Percentiles rank a stretch among this genome's conserved stretches.
Conservation (phyloP, 1,284 basidiomycete species). For the Cystobasidiaceae sp. region DNA sequence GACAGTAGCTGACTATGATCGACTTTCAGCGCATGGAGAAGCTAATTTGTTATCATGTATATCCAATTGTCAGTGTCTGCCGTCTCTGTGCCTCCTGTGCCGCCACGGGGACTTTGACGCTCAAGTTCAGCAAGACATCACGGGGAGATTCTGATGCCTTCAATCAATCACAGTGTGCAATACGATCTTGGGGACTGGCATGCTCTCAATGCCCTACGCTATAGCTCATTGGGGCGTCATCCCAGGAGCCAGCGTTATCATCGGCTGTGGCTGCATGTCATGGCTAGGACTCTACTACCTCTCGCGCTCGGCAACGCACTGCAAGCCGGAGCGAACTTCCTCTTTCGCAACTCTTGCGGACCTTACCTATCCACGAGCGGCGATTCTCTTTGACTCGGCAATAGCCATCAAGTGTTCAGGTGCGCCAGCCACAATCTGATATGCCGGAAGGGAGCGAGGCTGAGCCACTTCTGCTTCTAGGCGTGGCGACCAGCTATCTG, state of each 20-base stretch:
- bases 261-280: conserved; percentile 74
- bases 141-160: background rate
- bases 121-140: background rate
- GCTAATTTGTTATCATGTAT: conserved; percentile 27
- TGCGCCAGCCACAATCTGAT: conserved; percentile 4
- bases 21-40: background rate
- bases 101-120: background rate
- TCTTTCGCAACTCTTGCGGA: conserved; percentile 83
- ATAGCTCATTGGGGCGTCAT: conserved; percentile 49
- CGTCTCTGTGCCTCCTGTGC: background rate
- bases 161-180: conserved; percentile 14
- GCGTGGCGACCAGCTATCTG: conserved; percentile 81
- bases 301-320: conserved; percentile 73
- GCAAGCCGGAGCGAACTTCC: conserved; percentile 61
- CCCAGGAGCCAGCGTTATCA: conserved; percentile 75
- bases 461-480: no score
- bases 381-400: conserved; percentile 81
- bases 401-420: conserved; percentile 76
- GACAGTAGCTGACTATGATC: background rate
- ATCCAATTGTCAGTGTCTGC: conserved; percentile 17
- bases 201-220: conserved; percentile 30
- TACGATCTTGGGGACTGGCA: conserved; percentile 33
- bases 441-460: no score
- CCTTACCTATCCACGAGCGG: conserved; percentile 70
- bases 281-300: conserved; percentile 86